Percentiles rank a stretch among this genome's conserved stretches.
Evolutionary conservation across 331 rosid genomes (phyloP).

Genomic region (Erythrophleum ivorense): DNA sequence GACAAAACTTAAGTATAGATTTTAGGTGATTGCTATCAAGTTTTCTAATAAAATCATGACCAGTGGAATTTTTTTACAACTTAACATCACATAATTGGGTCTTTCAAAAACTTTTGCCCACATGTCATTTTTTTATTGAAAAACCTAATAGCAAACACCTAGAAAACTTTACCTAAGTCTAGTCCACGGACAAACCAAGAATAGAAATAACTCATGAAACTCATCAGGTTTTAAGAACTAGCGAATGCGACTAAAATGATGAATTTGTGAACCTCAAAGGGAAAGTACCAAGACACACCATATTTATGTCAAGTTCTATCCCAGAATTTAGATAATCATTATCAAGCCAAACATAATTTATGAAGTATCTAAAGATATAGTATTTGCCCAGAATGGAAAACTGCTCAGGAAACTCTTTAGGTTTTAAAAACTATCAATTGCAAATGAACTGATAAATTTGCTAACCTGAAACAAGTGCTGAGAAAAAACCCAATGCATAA

Average conservation of each 20-base stretch:
- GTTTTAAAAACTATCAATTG: no score
- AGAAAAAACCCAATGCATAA: no score
- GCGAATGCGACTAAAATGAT: no score
- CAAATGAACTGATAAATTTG: no score
- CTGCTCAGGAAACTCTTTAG: no score
- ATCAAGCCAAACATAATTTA: not conserved
- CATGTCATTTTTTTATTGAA: no score
- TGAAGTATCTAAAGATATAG: not conserved
- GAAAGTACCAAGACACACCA: not conserved
- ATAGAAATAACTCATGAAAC: not conserved
- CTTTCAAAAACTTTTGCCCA: no score
- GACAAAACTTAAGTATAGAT: not conserved
- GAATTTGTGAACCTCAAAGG: not conserved
- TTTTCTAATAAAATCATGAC: not conserved
- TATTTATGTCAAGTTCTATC: slow-evolving; percentile 2
- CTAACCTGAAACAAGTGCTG: no score
- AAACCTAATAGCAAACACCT: no score
- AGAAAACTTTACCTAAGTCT: no score
- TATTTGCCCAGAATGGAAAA: not conserved
- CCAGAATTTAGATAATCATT: slow-evolving; percentile 6
- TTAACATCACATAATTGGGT: no score
- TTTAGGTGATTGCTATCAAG: not conserved
- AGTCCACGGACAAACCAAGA: not conserved
- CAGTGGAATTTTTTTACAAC: not conserved
- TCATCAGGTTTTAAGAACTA: not conserved